Percentiles rank a stretch among this genome's conserved stretches.
Evolutionary conservation across 345 rosid species (phyloP).

Genomic region (Dipteronia dyeriana): DNA sequence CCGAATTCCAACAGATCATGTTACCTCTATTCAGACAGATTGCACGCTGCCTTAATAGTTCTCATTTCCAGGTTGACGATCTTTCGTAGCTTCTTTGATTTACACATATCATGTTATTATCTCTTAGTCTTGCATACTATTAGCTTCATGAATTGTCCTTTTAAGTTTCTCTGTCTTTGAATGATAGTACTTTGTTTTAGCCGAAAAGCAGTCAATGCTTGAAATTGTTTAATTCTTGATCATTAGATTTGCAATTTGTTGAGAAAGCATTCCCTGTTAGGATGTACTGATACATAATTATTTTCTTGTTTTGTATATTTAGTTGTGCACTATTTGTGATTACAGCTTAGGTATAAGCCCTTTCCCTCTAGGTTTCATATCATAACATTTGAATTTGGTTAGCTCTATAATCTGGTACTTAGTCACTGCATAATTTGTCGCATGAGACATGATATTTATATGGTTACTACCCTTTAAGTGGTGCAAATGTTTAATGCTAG

Average conservation of each 20-base stretch:
- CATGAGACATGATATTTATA: too few relatives aligned
- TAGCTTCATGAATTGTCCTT: background rate
- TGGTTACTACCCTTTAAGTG: too few relatives aligned
- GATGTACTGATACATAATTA: background rate
- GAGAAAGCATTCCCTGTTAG: background rate
- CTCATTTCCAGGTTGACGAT: slow-evolving; percentile 47
- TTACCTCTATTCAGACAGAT: slow-evolving; percentile 50
- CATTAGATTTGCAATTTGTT: background rate
- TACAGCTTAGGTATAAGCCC: background rate
- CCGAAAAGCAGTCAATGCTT: background rate
- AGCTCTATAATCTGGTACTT: background rate
- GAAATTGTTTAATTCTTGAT: background rate
- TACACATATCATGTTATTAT: background rate
- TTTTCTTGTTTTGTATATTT: slow-evolving; percentile 1
- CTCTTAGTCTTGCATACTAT: background rate
- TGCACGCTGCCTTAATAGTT: slow-evolving; percentile 46
- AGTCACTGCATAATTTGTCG: background rate
- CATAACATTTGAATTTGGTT: background rate
- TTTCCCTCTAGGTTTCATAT: background rate
- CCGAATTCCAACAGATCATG: slow-evolving; percentile 43
- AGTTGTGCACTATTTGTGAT: background rate
- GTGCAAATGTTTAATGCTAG: background rate
- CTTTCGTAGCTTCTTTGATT: background rate
- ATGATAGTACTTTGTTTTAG: background rate
- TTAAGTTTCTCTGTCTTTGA: background rate